These are phyloP conservation scores for Globisporangium carolinianum DNA, from an alignment of 352 stramenopile species.

Conservation along the genomic window DNA sequence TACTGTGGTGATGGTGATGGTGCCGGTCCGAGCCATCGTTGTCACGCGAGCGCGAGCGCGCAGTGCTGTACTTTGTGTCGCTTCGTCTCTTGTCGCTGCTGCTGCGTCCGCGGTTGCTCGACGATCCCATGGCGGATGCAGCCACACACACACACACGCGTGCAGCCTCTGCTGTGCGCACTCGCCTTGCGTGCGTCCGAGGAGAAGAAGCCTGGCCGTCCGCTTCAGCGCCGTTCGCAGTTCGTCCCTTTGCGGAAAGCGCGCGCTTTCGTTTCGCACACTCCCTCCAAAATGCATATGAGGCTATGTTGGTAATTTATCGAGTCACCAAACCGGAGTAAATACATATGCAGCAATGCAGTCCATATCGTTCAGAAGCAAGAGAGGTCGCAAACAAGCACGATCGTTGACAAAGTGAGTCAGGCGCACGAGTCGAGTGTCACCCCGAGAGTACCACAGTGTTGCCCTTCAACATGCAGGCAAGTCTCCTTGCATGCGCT, in stretches of 20 bases:
- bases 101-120: not conserved
- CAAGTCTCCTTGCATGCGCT: too few species aligned
- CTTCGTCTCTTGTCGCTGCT: not conserved
- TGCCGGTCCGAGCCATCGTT: not conserved
- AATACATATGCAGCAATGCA: not conserved
- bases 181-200: not conserved
- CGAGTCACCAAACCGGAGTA: too few species aligned
- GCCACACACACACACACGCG: not conserved
- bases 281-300: not conserved
- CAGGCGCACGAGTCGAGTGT: too few species aligned
- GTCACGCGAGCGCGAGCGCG: not conserved
- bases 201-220: too few species aligned
- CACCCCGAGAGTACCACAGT: too few species aligned
- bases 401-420: too few species aligned
- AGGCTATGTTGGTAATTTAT: too few species aligned
- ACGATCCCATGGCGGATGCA: not conserved
- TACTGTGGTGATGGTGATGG: not conserved
- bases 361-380: not conserved
- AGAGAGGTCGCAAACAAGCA: too few species aligned
- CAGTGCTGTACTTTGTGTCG: not conserved
- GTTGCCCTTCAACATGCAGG: too few species aligned
- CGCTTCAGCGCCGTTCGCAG: too few species aligned
- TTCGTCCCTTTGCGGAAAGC: not conserved
- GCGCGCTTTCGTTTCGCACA: not conserved
- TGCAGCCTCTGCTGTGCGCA: not conserved